Evolutionary conservation across 73 alveolate genomes (phyloP).

Genomic region (Diophrys sp.): DNA sequence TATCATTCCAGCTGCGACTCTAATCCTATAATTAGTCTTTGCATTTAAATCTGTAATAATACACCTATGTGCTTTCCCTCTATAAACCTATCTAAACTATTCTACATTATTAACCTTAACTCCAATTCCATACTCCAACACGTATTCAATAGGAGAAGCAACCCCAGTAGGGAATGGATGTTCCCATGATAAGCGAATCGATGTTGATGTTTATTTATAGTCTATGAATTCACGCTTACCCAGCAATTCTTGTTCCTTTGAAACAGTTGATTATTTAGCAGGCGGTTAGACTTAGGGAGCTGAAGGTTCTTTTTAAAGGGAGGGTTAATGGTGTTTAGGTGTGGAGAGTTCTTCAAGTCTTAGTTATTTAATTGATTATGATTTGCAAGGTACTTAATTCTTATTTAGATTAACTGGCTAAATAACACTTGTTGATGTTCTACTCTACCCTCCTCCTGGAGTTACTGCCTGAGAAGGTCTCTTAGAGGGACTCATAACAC

Average conservation of each 20-base stretch:
- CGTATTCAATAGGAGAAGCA: slow-evolving; percentile 1
- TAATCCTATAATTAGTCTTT: slow-evolving; percentile 47
- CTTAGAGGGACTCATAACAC: background rate
- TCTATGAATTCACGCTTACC: slow-evolving; percentile 4
- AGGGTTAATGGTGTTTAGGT: too few relatives aligned
- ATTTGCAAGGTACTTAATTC: background rate
- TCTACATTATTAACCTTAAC: slow-evolving; percentile 36
- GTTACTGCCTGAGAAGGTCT: background rate
- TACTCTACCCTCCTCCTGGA: background rate
- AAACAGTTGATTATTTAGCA: too few relatives aligned
- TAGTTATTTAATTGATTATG: background rate
- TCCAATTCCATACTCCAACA: slow-evolving; percentile 60
- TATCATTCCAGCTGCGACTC: slow-evolving; percentile 41
- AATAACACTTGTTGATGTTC: background rate
- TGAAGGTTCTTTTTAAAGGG: too few relatives aligned
- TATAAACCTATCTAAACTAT: slow-evolving; percentile 55
- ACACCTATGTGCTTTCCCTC: slow-evolving; percentile 57
- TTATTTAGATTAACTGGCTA: background rate
- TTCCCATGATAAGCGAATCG: slow-evolving; percentile 9
- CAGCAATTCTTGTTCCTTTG: background rate
- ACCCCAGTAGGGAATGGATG: background rate
- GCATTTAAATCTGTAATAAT: slow-evolving; percentile 44
- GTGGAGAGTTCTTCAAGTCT: background rate
- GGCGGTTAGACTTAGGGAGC: too few relatives aligned
- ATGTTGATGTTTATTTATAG: slow-evolving; percentile 1